phyloP scores from a whole-genome alignment of 148 eudicot species.

The Rhododendron mucronatum region DNA sequence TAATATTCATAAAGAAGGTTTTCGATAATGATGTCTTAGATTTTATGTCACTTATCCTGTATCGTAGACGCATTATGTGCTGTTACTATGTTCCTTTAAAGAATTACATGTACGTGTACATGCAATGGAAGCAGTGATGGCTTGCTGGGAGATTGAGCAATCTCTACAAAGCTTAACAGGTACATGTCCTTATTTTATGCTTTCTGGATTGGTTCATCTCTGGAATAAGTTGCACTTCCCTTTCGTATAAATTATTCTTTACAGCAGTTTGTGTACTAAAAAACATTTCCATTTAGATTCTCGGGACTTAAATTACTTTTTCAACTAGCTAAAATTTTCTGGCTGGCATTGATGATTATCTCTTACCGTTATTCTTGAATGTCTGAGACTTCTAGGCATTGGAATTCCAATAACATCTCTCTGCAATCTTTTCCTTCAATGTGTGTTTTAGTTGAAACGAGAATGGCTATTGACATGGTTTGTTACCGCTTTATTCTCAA shows the following conservation, averaged over 20 bases:
- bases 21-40: background rate
- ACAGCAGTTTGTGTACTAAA: background rate
- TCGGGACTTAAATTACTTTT: background rate
- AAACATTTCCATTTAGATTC: background rate
- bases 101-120: constrained; percentile 94
- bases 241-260: background rate
- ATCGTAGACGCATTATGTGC: constrained; percentile 71
- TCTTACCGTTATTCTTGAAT: background rate
- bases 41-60: background rate
- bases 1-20: background rate
- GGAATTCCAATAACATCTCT: background rate
- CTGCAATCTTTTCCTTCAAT: background rate
- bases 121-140: constrained; percentile 99
- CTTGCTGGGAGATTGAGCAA: constrained; percentile 96
- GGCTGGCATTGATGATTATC: background rate
- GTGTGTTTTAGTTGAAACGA: background rate
- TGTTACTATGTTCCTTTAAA: constrained; percentile 82
- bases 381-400: background rate
- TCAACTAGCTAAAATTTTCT: background rate
- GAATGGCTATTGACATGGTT: no score
- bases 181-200: constrained; percentile 12
- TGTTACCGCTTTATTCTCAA: background rate
- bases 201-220: background rate
- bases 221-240: background rate
- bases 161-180: constrained; percentile 96